A percentile compares a stretch with the other conserved stretches of the same genome.
These are phyloP conservation scores for Austropuccinia psidii DNA, from an alignment of 1,284 basidiomycete species.

Conservation along the genomic window DNA sequence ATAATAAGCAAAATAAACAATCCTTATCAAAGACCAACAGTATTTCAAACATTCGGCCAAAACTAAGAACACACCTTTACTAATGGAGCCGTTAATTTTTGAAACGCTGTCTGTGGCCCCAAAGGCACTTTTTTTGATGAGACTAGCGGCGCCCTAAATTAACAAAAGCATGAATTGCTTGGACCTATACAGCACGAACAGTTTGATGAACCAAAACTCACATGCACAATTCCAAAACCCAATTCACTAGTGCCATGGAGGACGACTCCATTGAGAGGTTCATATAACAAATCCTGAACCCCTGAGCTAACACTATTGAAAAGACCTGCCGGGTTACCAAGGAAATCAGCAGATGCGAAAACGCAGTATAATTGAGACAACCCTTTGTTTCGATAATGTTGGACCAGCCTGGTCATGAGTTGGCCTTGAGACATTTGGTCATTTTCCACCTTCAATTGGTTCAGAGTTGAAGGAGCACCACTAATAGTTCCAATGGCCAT, in stretches of 20 bases:
- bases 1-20: conserved; percentile 68
- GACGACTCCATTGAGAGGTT: conserved; percentile 93
- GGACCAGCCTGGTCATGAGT: conserved; percentile 71
- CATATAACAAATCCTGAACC: conserved; percentile 98
- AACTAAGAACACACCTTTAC: conserved; percentile 81
- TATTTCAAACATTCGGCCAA: too few species aligned
- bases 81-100: conserved; percentile 93
- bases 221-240: conserved; percentile 93
- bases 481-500: conserved; percentile 98
- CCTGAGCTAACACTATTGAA: conserved; percentile 99
- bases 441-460: conserved; percentile 89
- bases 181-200: background rate
- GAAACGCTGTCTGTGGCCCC: conserved; percentile 92
- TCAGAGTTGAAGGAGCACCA: conserved; percentile 90
- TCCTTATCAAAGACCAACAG: too few species aligned
- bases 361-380: conserved; percentile 91
- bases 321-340: conserved; percentile 75
- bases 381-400: conserved; percentile 92
- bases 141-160: conserved; percentile 93
- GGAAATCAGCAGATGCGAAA: conserved; percentile 89
- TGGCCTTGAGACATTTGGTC: conserved; percentile 79
- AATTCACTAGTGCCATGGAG: conserved; percentile 95
- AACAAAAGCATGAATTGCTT: conserved; percentile 25
- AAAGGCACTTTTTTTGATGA: conserved; percentile 98
- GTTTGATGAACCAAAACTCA: conserved; percentile 46